A percentile compares a stretch with the other conserved stretches of the same genome.
These are phyloP conservation scores for Kandelia obovata DNA, from an alignment of 345 rosid species.

Conservation along the genomic window DNA sequence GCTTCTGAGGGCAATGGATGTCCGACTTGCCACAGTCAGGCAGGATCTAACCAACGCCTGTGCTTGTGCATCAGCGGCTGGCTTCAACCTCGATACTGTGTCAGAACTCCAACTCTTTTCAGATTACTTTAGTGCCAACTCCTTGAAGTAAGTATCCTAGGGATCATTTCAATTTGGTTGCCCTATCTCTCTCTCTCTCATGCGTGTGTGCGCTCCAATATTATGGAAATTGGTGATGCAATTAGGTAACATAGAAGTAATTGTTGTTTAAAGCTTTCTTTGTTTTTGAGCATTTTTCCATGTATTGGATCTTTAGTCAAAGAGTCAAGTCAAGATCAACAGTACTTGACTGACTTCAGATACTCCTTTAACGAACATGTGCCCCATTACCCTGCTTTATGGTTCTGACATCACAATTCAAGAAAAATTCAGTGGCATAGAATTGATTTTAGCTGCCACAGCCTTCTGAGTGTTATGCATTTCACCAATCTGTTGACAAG, in stretches of 20 bases:
- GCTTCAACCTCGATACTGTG: constrained; percentile 67
- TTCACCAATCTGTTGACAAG: too few species aligned
- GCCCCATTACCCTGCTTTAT: background rate
- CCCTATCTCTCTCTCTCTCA: background rate
- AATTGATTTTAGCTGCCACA: too few species aligned
- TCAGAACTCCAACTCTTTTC: constrained; percentile 74
- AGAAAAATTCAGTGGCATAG: too few species aligned
- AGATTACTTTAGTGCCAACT: constrained; percentile 81
- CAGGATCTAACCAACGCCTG: constrained; percentile 74
- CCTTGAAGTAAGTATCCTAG: constrained; percentile 67
- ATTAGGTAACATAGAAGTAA: background rate
- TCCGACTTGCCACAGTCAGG: constrained; percentile 70
- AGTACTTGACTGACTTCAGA: background rate
- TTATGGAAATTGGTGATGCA: background rate
- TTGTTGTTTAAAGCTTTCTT: too few species aligned
- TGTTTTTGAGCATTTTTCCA: too few species aligned
- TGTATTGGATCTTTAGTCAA: background rate
- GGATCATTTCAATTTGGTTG: background rate
- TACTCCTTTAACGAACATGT: background rate
- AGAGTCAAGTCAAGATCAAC: background rate
- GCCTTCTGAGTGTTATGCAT: too few species aligned
- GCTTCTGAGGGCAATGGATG: constrained; percentile 94
- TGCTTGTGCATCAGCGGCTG: constrained; percentile 82
- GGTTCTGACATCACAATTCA: too few species aligned
- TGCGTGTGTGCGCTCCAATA: too few species aligned